Evolutionary conservation across 78 protist genomes (phyloP).

Genomic region (Paulinella micropora): DNA sequence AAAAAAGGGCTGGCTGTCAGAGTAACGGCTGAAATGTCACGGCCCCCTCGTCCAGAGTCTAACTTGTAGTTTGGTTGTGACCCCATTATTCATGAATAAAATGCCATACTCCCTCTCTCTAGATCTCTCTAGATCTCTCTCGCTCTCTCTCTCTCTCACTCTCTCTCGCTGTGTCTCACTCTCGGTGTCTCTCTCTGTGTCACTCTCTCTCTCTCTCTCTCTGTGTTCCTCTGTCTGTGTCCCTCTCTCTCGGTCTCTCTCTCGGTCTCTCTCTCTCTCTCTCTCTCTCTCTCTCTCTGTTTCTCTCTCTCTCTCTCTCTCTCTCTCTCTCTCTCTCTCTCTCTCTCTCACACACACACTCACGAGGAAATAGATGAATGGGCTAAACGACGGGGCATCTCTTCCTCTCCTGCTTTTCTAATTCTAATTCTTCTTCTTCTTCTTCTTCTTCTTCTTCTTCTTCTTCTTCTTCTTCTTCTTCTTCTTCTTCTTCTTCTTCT

Average conservation of each 20-base stretch:
- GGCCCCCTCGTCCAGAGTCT: too few species aligned
- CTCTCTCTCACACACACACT: not conserved
- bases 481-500: too few species aligned
- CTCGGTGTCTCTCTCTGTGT: not conserved
- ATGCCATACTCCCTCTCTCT: not conserved
- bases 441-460: too few species aligned
- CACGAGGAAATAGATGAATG: too few species aligned
- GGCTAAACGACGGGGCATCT: too few species aligned
- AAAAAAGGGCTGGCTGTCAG: too few species aligned
- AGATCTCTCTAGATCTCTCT: not conserved
- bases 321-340: not conserved
- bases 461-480: too few species aligned
- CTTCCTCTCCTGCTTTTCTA: too few species aligned
- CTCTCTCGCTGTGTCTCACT: not conserved
- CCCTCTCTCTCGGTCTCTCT: not conserved
- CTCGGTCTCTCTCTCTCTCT: not conserved
- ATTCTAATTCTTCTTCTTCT: too few species aligned
- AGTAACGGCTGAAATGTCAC: too few species aligned
- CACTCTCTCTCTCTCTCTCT: not conserved
- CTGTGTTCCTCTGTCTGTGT: not conserved
- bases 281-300: not conserved
- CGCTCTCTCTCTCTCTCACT: not conserved
- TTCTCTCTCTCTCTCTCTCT: not conserved
- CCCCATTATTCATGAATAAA: too few species aligned
- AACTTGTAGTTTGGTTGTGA: too few species aligned